Evolutionary conservation across 2,329 filamentous ascomycete species (phyloP), one percentile per base, ranked within the genome.

Genomic region (Emmonsiellopsis sp.): DNA sequence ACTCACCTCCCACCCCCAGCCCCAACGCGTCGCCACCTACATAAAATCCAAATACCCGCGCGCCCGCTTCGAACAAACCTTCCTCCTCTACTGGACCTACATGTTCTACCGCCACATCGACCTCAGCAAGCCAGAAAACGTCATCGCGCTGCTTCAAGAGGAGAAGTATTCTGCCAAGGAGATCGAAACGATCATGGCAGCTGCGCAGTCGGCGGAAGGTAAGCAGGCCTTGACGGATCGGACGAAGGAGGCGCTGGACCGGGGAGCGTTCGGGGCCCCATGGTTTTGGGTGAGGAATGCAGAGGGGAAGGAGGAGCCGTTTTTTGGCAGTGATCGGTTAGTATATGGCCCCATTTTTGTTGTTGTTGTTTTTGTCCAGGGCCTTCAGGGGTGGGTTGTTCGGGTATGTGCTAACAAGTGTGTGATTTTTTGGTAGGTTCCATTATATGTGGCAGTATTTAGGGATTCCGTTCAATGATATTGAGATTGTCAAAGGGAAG

Each of bases 181-280:
- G 46, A 77, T 83, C 1, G 63, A 72, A 9, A 68, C 68, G 16
- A 83, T 89, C 51, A 59, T 88, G 54, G 64, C 70, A 2, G 80
- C 76, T 0, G 75, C 78, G 0, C 69, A 64, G 6, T 75, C 74
- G 20, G 73, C 76, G 4, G 70, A 79, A 57, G 72, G 70, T 60
- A 82, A 82, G 63, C 68, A 77, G 54, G 69, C 64, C n/a, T 69
- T 89, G 31, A 77, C 78, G 55, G 72, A 69, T 5, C 77, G 77
- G 43, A 90, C 86, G 15, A 75, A 80, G 55, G 75, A 76, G 58
- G 85, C 80, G 0, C 66, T 88, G 13, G 78, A 80, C 38, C 73
- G 72, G 49, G 87, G 87, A 0, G 87, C 87, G 0, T 92, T 87
- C 67, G 88, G 88, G 0, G 81, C 82, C 49, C 88, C 88, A 1